phyloP scores from a whole-genome alignment of 495 filamentous ascomycete genomes.

The Pyrenula aspistea region DNA sequence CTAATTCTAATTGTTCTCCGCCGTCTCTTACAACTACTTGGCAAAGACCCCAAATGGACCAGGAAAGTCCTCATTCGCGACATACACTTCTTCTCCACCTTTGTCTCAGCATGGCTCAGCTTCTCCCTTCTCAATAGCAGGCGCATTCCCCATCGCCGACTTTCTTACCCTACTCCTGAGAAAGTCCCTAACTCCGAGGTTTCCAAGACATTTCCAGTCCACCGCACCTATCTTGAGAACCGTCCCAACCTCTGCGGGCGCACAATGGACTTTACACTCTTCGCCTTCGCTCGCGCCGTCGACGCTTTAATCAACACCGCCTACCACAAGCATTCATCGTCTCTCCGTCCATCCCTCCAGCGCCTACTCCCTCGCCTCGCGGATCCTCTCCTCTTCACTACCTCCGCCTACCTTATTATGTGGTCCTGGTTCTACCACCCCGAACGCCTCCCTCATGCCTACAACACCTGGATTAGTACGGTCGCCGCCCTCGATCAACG shows the following conservation, averaged over 20 bases:
- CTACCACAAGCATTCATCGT: slow-evolving; percentile 40
- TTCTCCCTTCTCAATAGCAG: slow-evolving; percentile 34
- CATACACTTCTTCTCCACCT: slow-evolving; percentile 9
- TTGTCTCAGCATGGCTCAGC: slow-evolving; percentile 34
- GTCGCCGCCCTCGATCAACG: slow-evolving; percentile 71
- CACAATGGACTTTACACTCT: slow-evolving; percentile 79
- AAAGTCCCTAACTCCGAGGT: not conserved
- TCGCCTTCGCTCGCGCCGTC: slow-evolving; percentile 61
- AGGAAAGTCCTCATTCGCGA: not conserved
- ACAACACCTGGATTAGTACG: slow-evolving; percentile 76
- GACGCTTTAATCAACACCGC: slow-evolving; percentile 57
- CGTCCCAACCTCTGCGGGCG: slow-evolving; percentile 47
- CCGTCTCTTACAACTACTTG: slow-evolving; percentile 6
- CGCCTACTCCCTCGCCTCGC: slow-evolving; percentile 36
- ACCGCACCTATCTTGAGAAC: slow-evolving; percentile 10
- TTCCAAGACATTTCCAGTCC: slow-evolving; percentile 1
- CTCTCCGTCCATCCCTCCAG: not conserved
- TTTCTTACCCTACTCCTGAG: slow-evolving; percentile 7
- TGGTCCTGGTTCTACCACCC: slow-evolving; percentile 80
- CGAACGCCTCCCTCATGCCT: slow-evolving; percentile 54
- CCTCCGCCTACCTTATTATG: slow-evolving; percentile 74
- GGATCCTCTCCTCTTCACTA: slow-evolving; percentile 64
- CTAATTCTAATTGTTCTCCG: slow-evolving; percentile 19
- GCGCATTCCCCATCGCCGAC: slow-evolving; percentile 11
- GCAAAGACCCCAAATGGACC: not conserved